phyloP scores from a whole-genome alignment of 2,329 filamentous ascomycete species.

The Lecanicillium sp. region DNA sequence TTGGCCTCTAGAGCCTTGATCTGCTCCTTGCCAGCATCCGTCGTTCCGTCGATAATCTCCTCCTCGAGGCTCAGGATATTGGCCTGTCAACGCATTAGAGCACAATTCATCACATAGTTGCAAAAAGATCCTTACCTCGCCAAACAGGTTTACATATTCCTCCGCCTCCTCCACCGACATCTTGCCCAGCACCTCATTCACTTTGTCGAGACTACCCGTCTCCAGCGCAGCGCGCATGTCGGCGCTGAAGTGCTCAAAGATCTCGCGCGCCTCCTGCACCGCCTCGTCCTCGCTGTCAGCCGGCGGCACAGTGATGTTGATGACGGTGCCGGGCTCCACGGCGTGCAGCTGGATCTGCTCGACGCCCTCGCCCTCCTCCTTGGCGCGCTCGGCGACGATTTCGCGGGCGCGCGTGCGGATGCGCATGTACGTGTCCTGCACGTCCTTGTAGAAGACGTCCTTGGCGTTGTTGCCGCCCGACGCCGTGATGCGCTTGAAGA shows the following conservation, averaged over 20 bases:
- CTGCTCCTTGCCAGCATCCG: slow-evolving; percentile 73
- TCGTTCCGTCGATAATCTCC: slow-evolving; percentile 91
- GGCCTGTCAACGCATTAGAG: slow-evolving; percentile 43
- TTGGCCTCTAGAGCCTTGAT: slow-evolving; percentile 66
- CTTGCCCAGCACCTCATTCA: slow-evolving; percentile 60
- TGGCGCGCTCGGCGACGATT: slow-evolving; percentile 52
- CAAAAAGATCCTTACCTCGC: slow-evolving; percentile 54
- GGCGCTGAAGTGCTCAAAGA: slow-evolving; percentile 79
- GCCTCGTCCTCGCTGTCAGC: slow-evolving; percentile 60
- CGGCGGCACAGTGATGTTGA: slow-evolving; percentile 78
- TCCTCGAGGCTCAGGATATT: slow-evolving; percentile 88
- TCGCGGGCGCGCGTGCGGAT: slow-evolving; percentile 74
- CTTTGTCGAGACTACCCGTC: slow-evolving; percentile 72
- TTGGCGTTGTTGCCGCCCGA: slow-evolving; percentile 82
- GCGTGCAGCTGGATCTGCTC: slow-evolving; percentile 98
- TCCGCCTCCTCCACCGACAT: slow-evolving; percentile 88
- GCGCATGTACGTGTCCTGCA: slow-evolving; percentile 76
- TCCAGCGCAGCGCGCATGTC: slow-evolving; percentile 78
- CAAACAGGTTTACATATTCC: slow-evolving; percentile 72
- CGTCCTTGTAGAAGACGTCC: slow-evolving; percentile 87
- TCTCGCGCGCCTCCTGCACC: slow-evolving; percentile 57
- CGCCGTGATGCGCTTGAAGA: slow-evolving; percentile 94
- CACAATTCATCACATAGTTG: not conserved
- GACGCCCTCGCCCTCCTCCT: slow-evolving; percentile 57
- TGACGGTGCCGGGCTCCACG: slow-evolving; percentile 86